Evolutionary conservation across 169 alveolate genomes (phyloP).

Genomic region (Cryptosporidium parvum): DNA sequence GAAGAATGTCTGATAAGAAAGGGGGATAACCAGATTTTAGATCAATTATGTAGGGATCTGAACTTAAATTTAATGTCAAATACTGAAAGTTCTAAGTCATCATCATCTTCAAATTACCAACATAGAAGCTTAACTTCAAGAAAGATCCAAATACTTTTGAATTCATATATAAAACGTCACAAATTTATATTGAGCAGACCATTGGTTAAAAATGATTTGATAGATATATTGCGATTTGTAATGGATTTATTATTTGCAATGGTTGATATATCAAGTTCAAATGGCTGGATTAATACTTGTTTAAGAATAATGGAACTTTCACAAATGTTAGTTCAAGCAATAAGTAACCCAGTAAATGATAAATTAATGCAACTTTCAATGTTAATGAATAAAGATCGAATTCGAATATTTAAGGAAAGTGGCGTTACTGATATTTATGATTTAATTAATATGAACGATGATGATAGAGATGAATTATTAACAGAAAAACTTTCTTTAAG

Average conservation of each 20-base stretch:
- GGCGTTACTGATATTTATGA: constrained; percentile 93
- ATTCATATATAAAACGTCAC: constrained; percentile 43
- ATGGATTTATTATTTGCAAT: constrained; percentile 93
- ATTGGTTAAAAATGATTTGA: constrained; percentile 57
- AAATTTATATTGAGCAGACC: constrained; percentile 7
- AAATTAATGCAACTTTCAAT: constrained; percentile 81
- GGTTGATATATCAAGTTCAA: constrained; percentile 97
- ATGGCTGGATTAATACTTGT: constrained; percentile 95
- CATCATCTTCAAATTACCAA: neutral
- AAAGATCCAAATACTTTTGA: constrained; percentile 22
- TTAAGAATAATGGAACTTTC: constrained; percentile 96
- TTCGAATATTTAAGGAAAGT: constrained; percentile 62
- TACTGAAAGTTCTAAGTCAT: neutral
- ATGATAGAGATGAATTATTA: constrained; percentile 89
- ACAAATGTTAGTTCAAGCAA: constrained; percentile 97
- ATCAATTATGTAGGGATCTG: constrained; percentile 5
- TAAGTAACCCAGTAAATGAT: constrained; percentile 89
- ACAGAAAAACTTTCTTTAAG: constrained; percentile 76
- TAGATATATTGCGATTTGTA: constrained; percentile 81
- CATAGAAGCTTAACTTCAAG: neutral
- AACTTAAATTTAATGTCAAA: neutral
- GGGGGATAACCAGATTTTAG: constrained; percentile 15
- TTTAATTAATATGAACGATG: constrained; percentile 96
- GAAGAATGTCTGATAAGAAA: constrained; percentile 44
- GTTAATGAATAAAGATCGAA: constrained; percentile 9